Evolutionary conservation across 306 rosid genomes (phyloP).

Genomic region (Vachellia pachyceras): DNA sequence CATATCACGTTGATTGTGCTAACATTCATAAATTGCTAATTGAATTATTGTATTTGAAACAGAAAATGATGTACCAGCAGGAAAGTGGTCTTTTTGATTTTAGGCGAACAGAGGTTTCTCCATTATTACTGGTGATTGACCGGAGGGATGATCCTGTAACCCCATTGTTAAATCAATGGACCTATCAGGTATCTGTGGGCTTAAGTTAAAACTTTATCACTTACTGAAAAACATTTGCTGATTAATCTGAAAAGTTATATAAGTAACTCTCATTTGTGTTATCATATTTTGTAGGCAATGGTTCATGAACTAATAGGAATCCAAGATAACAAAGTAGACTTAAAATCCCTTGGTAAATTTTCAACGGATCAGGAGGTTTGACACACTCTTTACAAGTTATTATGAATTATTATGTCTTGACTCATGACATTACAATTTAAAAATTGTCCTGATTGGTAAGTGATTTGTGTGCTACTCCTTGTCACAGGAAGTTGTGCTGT

Average conservation of each 20-base stretch:
- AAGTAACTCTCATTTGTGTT: slow-evolving; percentile 28
- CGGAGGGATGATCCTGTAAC: slow-evolving; percentile 98
- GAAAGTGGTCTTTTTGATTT: slow-evolving; percentile 95
- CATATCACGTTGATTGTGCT: slow-evolving; percentile 32
- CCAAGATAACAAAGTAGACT: slow-evolving; percentile 92
- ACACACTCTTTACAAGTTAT: slow-evolving; percentile 37
- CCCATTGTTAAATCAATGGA: slow-evolving; percentile 92
- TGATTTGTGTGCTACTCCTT: slow-evolving; percentile 33
- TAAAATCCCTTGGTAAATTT: slow-evolving; percentile 70
- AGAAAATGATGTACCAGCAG: slow-evolving; percentile 96
- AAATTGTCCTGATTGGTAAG: slow-evolving; percentile 33
- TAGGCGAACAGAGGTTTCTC: slow-evolving; percentile 88
- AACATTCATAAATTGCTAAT: slow-evolving; percentile 42
- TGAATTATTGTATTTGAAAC: slow-evolving; percentile 49
- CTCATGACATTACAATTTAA: slow-evolving; percentile 21
- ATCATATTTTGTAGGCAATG: slow-evolving; percentile 74
- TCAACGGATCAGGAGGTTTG: slow-evolving; percentile 93
- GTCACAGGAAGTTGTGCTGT: slow-evolving; percentile 89
- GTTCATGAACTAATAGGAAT: slow-evolving; percentile 96
- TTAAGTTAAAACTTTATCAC: slow-evolving; percentile 21
- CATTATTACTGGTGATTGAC: slow-evolving; percentile 89
- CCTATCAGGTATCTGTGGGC: slow-evolving; percentile 76
- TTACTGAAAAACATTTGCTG: slow-evolving; percentile 29
- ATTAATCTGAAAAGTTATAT: slow-evolving; percentile 7
- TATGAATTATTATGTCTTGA: slow-evolving; percentile 17